Evolutionary conservation across 805 yeast species (phyloP), one percentile per base, ranked within the genome.

Genomic region (baker's yeast (Saccharomyces cerevisiae)): DNA sequence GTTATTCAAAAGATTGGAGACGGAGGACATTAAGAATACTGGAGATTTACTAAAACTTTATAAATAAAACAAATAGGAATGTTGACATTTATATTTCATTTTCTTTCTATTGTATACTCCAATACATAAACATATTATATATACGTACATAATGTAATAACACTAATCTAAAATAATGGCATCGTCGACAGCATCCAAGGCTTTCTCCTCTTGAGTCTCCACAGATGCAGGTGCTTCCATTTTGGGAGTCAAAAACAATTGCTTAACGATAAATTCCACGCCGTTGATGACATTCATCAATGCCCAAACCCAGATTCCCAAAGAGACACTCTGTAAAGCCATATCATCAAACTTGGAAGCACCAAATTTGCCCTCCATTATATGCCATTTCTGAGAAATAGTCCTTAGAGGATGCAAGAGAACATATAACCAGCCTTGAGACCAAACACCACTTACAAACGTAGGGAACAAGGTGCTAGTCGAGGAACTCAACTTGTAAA

Each of bases 281-380:
- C 67, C 65, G 48, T 61, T 59, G 10, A 69, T 51, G 2, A 67
- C 67, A 32, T 60, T 62, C 41, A 61, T 63, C 41, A 70, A 59
- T 1, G 72, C 71, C 69, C 70, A 68, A 14, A 68, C 49, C 70
- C 71, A 67, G 28, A 70, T 67, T 17, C 71, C 72, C 24, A 70
- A 53, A 4, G 73, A 70, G 46, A 70, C 69, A 36, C 70, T 55
- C 6, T 59, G 52, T 21, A 47, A 4, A 14, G 46, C 50, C 21
- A 52, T 48, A 9, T 47, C 47, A 22, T 46, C 43, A 17, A 36
- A 17, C 22, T 36, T 36, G 3, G 43, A 17, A 11, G 11, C 4
- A 14, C 49, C 51, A 27, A 22, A 21, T 36, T 22, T 21, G 21
- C 22, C 30, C n/a, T 28, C 29, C 31, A 27, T 46, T 1, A 27